Evolutionary conservation across 345 rosid genomes (phyloP), one percentile per base, ranked within the genome.

Genomic region (Draba incana): DNA sequence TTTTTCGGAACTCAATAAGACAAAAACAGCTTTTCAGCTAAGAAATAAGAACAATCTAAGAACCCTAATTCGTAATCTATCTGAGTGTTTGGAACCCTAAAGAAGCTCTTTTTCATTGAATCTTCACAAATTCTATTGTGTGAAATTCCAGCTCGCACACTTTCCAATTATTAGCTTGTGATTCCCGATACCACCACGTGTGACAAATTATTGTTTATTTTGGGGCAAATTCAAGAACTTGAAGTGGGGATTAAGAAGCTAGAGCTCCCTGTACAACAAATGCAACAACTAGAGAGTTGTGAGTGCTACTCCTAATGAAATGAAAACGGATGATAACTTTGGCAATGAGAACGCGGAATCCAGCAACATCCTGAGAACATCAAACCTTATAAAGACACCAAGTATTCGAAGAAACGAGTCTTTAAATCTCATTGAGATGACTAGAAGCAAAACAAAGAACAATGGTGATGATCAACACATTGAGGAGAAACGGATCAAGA

Each of bases 191-290:
- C 6, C 48, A 12, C 2, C 45, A 35, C 7, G 53, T 45, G 28
- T 15, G 20, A 51, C 14, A 6, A 47, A 28, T 25, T 20, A 13
- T 4, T 60, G 27, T 3, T 28, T 10, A 0, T 23, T 11, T 20
- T n/a, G n/a, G n/a, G 65, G 51, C 87, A 92, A 97, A 84, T 89
- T 48, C 88, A 86, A 79, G 97, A 84, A 76, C 92, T 87, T n/a
- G 92, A 92, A 78, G 82, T 77, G 48, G 86, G 84, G 81, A 52
- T 93, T 70, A 84, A 73, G 78, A 87, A 90, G 79, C 92, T 81
- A 76, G 94, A 90, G 58, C 78, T 77, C 11, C 85, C 80, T 64
- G 71, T 79, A 73, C 83, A 80, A 24, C 47, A 79, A 57, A 64
- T 65, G 78, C 74, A 56, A 58, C 66, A 62, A 55, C 72, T 38